These are phyloP conservation scores for Leccinum cinnamomeum DNA, from an alignment of 1,284 basidiomycete genomes.

Conservation along the genomic window DNA sequence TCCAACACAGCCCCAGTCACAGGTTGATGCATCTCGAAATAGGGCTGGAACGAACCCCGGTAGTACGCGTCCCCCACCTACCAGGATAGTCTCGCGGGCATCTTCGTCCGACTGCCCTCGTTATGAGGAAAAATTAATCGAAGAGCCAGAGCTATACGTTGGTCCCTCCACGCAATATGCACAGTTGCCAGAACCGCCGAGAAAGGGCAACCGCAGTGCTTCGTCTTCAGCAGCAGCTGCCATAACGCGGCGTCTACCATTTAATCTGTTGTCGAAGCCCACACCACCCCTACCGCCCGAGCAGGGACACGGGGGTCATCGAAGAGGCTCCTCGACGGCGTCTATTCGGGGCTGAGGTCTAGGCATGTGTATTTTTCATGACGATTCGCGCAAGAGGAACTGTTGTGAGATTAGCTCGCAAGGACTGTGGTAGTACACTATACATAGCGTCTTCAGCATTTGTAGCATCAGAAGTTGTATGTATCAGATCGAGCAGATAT, in stretches of 20 bases:
- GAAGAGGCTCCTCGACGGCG: slow-evolving; percentile 34
- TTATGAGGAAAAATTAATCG: slow-evolving; percentile 40
- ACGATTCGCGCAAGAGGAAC: slow-evolving; percentile 9
- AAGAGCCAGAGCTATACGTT: slow-evolving; percentile 51
- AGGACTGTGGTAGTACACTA: slow-evolving; percentile 14
- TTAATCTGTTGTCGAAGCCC: slow-evolving; percentile 61
- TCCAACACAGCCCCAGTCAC: slow-evolving; percentile 37
- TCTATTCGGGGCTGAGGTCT: slow-evolving; percentile 35
- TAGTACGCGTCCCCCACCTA: slow-evolving; percentile 40
- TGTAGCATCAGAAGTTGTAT: slow-evolving; percentile 19
- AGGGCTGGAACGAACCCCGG: slow-evolving; percentile 69
- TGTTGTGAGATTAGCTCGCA: slow-evolving; percentile 28
- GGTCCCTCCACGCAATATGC: slow-evolving; percentile 71
- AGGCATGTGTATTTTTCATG: slow-evolving; percentile 14
- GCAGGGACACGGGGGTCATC: slow-evolving; percentile 26
- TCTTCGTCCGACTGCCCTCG: slow-evolving; percentile 48
- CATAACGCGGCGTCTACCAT: slow-evolving; percentile 61
- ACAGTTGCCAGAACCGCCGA: slow-evolving; percentile 66
- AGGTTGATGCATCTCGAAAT: slow-evolving; percentile 49
- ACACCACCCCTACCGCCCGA: slow-evolving; percentile 29
- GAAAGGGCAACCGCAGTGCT: slow-evolving; percentile 29
- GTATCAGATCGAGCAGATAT: neutral
- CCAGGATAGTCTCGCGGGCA: slow-evolving; percentile 47
- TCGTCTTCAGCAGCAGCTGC: slow-evolving; percentile 42
- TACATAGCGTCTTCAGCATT: slow-evolving; percentile 14